Evolutionary conservation across 106 monocot species (phyloP), one percentile per base, ranked within the genome.

Genomic region (Dioscorea dumetorum): DNA sequence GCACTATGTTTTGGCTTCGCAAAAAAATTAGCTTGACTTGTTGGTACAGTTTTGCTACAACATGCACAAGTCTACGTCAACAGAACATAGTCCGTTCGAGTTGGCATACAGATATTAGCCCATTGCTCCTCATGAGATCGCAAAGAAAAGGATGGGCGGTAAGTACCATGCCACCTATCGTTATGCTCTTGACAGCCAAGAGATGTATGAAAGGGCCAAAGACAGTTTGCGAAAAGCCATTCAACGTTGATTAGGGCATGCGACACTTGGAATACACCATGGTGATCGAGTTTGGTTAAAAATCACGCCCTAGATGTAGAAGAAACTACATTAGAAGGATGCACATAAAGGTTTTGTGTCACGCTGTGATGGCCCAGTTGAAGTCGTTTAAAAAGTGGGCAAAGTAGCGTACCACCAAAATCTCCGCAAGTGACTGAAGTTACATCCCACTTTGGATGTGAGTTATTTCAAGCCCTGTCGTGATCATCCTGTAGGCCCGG

Each of bases 361-460:
- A 1, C 28, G 20, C 3, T 68, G 31, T 23, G 56, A 68, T 56
- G 68, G 68, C 12, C 28, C 32, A 3, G 56, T 68, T 15, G 12
- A 6, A 6, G 19, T 68, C 0, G 3, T 23, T 1, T 0, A 33
- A 32, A 4, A 17, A 1, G n/a, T 68, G 0, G 56, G 5, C 0
- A 11, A 31, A 3, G 22, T 68, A 0, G 53, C 52, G 2, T 57
- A 68, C 31, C 1, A 1, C 3, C 7, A 4, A 7, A 34, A 34
- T 3, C 7, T 34, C 3, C 34, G 3, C 7, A 7, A 34, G 34
- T 4, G 56, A 17, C 15, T 57, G 17, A 68, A 68, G 53, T 1
- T 68, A 15, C 68, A 68, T 33, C 28, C 57, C 15, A 57, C 54
- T 1, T 68, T 68, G 1, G 32, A n/a, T n/a, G n/a, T n/a, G n/a